A percentile compares a stretch with the other conserved stretches of the same genome.
Evolutionary conservation across 2,329 filamentous ascomycete genomes (phyloP).

Genomic region (Didymellaceae sp.): DNA sequence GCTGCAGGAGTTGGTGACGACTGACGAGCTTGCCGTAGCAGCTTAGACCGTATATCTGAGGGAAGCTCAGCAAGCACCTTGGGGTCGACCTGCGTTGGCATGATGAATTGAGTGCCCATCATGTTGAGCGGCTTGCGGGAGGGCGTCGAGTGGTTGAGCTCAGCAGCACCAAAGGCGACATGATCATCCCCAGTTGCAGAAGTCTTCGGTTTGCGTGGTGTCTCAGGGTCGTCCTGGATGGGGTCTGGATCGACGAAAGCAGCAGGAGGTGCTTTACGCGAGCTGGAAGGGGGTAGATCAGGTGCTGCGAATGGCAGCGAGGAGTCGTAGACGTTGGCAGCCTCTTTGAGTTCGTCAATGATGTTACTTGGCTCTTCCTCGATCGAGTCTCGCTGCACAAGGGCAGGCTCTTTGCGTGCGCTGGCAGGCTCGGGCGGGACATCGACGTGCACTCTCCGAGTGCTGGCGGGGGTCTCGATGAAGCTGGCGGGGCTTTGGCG

Average conservation of each 20-base stretch:
- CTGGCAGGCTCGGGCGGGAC: neutral
- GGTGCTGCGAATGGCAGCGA: conserved; percentile 6
- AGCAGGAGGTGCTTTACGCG: conserved; percentile 19
- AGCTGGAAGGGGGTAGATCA: conserved; percentile 9
- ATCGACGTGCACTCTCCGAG: conserved; percentile 2
- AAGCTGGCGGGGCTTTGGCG: conserved; percentile 1
- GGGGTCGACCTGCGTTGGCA: conserved; percentile 83
- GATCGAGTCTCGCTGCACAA: conserved; percentile 1
- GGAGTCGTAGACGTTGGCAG: conserved; percentile 7
- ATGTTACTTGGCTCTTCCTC: conserved; percentile 7
- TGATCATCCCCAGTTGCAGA: conserved; percentile 33
- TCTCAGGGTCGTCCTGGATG: conserved; percentile 56
- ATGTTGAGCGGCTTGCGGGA: conserved; percentile 76
- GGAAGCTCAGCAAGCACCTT: conserved; percentile 84
- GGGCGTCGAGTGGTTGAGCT: conserved; percentile 54
- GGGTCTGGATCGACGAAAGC: conserved; percentile 45
- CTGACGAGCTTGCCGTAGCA: conserved; percentile 57
- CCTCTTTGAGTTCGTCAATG: conserved; percentile 7
- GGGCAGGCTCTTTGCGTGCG: neutral
- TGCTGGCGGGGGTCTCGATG: conserved; percentile 9
- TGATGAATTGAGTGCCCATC: conserved; percentile 86
- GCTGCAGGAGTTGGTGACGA: conserved; percentile 36
- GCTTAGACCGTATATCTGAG: conserved; percentile 76
- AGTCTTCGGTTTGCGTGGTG: conserved; percentile 44
- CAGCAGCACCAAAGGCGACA: conserved; percentile 46